Evolutionary conservation across 73 alveolate genomes (phyloP).

Genomic region (Blepharisma stoltei): DNA sequence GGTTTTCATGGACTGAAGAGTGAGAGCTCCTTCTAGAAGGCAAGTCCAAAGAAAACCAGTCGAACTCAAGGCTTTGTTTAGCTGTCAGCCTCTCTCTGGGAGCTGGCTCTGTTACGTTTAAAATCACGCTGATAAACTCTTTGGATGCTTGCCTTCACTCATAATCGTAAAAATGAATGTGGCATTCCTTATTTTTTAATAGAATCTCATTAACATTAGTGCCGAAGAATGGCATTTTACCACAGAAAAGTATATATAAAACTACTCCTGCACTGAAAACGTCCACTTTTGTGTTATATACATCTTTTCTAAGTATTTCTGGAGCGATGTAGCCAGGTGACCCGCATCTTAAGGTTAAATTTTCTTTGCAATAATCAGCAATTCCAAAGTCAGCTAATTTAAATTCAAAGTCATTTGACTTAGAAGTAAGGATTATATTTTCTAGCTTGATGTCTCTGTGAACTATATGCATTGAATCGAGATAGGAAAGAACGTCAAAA

Average conservation of each 20-base stretch:
- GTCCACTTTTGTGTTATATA: conserved; percentile 47
- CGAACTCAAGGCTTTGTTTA: too few relatives aligned
- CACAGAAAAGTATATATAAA: conserved; percentile 47
- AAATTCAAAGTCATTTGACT: conserved; percentile 21
- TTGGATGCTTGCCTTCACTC: too few relatives aligned
- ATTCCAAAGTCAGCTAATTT: conserved; percentile 52
- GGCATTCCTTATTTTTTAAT: conserved; percentile 34
- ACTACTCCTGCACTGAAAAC: conserved; percentile 53
- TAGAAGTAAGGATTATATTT: conserved; percentile 72
- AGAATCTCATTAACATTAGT: conserved; percentile 36
- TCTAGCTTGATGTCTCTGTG: conserved; percentile 98
- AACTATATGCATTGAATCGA: conserved; percentile 73
- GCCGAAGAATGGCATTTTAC: conserved; percentile 44
- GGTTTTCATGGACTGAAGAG: too few relatives aligned
- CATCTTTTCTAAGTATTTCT: conserved; percentile 46
- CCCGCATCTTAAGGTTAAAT: conserved; percentile 44
- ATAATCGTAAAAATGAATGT: neutral
- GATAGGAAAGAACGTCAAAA: conserved; percentile 67
- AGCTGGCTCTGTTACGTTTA: too few relatives aligned
- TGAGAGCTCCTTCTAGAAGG: too few relatives aligned
- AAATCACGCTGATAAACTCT: too few relatives aligned
- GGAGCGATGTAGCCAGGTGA: conserved; percentile 68
- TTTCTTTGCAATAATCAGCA: conserved; percentile 17
- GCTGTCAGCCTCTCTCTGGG: too few relatives aligned
- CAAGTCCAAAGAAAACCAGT: too few relatives aligned